Base-by-base conservation (phyloP, 805 yeast species). In the Ogataea paradorogensis region DNA sequence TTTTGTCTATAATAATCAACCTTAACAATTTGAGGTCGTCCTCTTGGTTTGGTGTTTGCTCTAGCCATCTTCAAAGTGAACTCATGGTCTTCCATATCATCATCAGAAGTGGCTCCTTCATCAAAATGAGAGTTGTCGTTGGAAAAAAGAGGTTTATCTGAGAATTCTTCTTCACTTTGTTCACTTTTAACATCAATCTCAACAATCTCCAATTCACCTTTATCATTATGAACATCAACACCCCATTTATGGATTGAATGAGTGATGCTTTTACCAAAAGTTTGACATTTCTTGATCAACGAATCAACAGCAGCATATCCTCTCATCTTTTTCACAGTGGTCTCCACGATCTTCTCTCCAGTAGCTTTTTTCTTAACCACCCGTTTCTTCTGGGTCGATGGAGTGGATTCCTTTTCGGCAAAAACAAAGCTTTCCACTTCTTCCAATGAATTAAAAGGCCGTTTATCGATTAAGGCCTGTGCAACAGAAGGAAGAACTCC, bases 241-340 rank as follows among this genome's bases (percentile, higher is more conserved):
- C 97, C 97, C 99, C 99, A 91, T 45, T 75, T 72, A 34, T 69
- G 69, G 65, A 93, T 86, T 46, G 86, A 93, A 9, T 65, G 60
- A 5, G 88, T 71, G 42, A 93, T 88, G 7, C 70, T 60, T 11
- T 72, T 68, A 41, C 97, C 95, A 49, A 84, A 82, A 13, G 76
- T 74, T 8, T 89, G 79, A 66, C 99, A 93, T 50, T 80, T 76
- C 43, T 79, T 79, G 46, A 93, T 87, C 49, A 93, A 69, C n/a
- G 95, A 83, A 52, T 91, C 98, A 30, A 93, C 95, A 0, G 99
- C 98, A 46, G 81, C 82, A 59, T 93, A 93, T 5, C 98, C 98
- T 53, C 80, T 78, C 47, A 93, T 69, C 11, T 88, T 82, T 47
- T 73, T 67, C 33, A 76, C 75, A 4, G 90, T 75, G 27, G 76